Percentiles rank a stretch among this genome's conserved stretches.
phyloP scores from a whole-genome alignment of 2,329 filamentous ascomycete species.

The Neoascochyta sp. region DNA sequence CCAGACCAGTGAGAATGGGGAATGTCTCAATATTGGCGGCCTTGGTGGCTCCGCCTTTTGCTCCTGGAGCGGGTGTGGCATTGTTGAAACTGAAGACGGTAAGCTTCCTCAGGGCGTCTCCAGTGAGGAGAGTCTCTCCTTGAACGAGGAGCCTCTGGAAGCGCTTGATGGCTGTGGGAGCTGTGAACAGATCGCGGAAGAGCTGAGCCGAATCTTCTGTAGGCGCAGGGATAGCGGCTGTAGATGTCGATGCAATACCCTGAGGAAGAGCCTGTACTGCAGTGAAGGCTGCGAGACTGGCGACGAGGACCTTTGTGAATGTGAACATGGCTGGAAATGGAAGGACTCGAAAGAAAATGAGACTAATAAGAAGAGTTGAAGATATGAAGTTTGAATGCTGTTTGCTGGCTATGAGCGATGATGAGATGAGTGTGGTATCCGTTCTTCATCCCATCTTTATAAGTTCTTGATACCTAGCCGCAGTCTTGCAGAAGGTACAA shows the following conservation, averaged over 20 bases:
- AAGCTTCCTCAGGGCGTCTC: slow-evolving; percentile 27
- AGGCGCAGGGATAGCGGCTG: slow-evolving; percentile 11
- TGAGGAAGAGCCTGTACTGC: slow-evolving; percentile 33
- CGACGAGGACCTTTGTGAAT: slow-evolving; percentile 34
- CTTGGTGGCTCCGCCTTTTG: slow-evolving; percentile 49
- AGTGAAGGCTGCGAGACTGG: slow-evolving; percentile 28
- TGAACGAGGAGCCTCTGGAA: slow-evolving; percentile 37
- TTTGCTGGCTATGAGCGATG: slow-evolving; percentile 25
- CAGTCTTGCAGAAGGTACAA: not conserved
- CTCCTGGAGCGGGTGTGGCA: slow-evolving; percentile 44
- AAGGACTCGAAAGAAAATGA: slow-evolving; percentile 14
- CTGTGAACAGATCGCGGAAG: slow-evolving; percentile 29
- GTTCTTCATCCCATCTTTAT: slow-evolving; percentile 22
- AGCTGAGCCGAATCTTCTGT: slow-evolving; percentile 21
- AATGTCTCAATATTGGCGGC: slow-evolving; percentile 39
- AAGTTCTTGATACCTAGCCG: slow-evolving; percentile 8
- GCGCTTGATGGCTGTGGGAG: slow-evolving; percentile 38
- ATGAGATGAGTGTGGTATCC: slow-evolving; percentile 19
- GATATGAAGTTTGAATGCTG: slow-evolving; percentile 18
- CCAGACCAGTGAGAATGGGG: slow-evolving; percentile 40
- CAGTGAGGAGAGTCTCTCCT: slow-evolving; percentile 29
- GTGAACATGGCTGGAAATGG: slow-evolving; percentile 34
- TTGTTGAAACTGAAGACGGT: slow-evolving; percentile 63
- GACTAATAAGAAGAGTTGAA: slow-evolving; percentile 12
- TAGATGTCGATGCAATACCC: slow-evolving; percentile 8